Conservation (phyloP, 148 eudicot species). For the Fagopyrum esculentum region DNA sequence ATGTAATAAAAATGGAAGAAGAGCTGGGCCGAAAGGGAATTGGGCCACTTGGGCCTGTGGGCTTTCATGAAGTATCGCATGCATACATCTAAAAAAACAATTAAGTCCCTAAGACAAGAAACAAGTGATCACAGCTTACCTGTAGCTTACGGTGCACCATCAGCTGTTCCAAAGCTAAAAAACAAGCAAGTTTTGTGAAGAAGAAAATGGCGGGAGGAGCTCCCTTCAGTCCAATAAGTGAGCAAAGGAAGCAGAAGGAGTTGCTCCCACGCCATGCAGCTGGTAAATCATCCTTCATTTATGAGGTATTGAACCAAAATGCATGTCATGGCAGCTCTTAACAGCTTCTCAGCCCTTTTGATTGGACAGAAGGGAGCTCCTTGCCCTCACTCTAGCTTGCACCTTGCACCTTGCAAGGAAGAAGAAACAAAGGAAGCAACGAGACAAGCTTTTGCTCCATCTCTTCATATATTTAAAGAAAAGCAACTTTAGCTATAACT, state of each 20-base stretch:
- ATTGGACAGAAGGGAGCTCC: conserved; percentile 74
- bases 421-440: neutral
- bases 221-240: conserved; percentile 82
- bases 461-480: neutral
- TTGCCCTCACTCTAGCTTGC: conserved; percentile 13
- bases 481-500: neutral
- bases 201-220: conserved; percentile 28
- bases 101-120: no score
- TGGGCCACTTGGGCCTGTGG: no score
- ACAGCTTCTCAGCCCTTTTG: conserved; percentile 45
- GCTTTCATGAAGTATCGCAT: no score
- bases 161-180: no score
- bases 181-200: neutral
- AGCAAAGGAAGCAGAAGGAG: conserved; percentile 45
- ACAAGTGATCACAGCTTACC: no score
- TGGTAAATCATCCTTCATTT: conserved; percentile 19
- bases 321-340: conserved; percentile 77
- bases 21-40: no score
- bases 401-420: conserved; percentile 18
- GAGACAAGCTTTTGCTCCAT: neutral
- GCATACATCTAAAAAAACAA: no score
- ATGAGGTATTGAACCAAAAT: conserved; percentile 19
- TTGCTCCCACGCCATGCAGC: conserved; percentile 72
- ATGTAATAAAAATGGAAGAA: no score
- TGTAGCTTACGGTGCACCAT: no score